A percentile compares a stretch with the other conserved stretches of the same genome.
These are phyloP conservation scores for Choanephora cucurbitarum DNA, from an alignment of 371 early-diverging fungal species.

Conservation along the genomic window DNA sequence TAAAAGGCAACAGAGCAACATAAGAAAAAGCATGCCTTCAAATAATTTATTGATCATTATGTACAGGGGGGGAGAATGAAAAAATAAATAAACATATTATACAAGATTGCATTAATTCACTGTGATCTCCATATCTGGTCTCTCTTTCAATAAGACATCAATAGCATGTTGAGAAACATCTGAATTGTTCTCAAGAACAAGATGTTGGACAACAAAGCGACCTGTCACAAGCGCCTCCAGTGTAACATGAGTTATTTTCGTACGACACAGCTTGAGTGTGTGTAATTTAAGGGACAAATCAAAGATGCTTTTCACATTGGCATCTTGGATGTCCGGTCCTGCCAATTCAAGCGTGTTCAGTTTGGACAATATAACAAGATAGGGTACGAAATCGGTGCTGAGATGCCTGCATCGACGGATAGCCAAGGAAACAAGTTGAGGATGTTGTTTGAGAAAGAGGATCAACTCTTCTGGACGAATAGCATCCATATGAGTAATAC, in stretches of 20 bases:
- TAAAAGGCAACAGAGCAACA: too few relatives aligned
- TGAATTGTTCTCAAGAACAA: neutral
- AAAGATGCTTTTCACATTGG: slow-evolving; percentile 9
- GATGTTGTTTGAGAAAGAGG: slow-evolving; percentile 8
- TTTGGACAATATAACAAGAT: slow-evolving; percentile 6
- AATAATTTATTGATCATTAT: too few relatives aligned
- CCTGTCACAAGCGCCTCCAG: slow-evolving; percentile 13
- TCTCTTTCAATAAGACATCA: too few relatives aligned
- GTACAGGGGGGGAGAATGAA: too few relatives aligned
- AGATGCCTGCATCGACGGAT: slow-evolving; percentile 17
- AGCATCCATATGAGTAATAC: slow-evolving; percentile 20
- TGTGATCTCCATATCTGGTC: neutral
- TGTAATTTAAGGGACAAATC: slow-evolving; percentile 7
- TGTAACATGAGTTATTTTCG: slow-evolving; percentile 20
- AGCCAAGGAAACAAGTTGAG: slow-evolving; percentile 1
- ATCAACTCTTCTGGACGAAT: slow-evolving; percentile 8
- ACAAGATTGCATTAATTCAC: too few relatives aligned
- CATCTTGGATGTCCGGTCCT: slow-evolving; percentile 18
- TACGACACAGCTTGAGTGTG: slow-evolving; percentile 15
- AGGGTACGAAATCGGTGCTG: slow-evolving; percentile 6
- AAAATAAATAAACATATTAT: too few relatives aligned
- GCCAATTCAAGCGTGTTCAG: slow-evolving; percentile 13
- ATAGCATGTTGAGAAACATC: too few relatives aligned
- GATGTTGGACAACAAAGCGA: slow-evolving; percentile 10
- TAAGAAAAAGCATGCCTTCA: too few relatives aligned